phyloP scores from a whole-genome alignment of 176 grass and related monocot genomes.

The barley (Hordeum vulgare) region DNA sequence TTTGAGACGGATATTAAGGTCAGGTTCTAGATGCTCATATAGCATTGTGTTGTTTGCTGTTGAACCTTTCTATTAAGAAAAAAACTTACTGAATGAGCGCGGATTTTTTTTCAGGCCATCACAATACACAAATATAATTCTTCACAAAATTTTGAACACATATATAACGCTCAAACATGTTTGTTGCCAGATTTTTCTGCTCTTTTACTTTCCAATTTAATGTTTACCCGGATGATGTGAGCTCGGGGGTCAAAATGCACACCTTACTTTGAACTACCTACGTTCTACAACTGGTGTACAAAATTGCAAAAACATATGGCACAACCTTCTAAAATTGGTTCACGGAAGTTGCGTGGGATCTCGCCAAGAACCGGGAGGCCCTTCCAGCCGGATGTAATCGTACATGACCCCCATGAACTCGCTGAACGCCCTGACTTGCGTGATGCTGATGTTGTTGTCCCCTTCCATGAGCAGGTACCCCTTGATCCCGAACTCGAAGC shows the following conservation, averaged over 20 bases:
- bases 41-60: too few species aligned
- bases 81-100: too few species aligned
- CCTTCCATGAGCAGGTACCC: conserved; percentile 31
- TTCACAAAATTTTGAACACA: too few species aligned
- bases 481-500: conserved; percentile 27
- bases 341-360: conserved; percentile 10
- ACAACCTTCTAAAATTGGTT: background rate
- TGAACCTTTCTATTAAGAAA: too few species aligned
- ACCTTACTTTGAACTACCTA: background rate
- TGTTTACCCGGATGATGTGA: background rate
- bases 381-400: conserved; percentile 53
- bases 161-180: background rate
- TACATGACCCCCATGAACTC: conserved; percentile 43
- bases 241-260: background rate
- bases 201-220: background rate
- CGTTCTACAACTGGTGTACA: background rate
- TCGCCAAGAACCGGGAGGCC: background rate
- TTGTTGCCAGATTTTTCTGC: background rate
- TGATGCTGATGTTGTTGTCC: conserved; percentile 40
- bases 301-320: background rate
- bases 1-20: too few species aligned
- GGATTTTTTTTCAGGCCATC: too few species aligned
- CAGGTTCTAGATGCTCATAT: too few species aligned
- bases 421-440: conserved; percentile 20
- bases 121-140: too few species aligned